Base-by-base conservation (phyloP, 2,329 filamentous ascomycete genomes). In the Aquanectria penicillioides region DNA sequence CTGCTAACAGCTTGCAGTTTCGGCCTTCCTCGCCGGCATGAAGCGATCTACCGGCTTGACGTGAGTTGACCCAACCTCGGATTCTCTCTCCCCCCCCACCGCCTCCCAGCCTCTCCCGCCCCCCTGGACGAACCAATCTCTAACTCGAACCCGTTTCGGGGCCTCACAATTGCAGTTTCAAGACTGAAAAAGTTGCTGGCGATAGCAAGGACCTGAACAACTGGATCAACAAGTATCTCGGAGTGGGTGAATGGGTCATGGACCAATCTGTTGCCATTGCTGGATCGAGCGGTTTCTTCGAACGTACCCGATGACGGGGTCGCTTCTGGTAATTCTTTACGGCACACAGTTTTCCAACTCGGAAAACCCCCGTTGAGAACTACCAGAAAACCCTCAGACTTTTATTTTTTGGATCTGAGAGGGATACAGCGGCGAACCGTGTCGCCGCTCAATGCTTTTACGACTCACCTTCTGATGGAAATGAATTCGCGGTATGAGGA, bases 221-320 rank as follows among this genome's bases (percentile, higher is more conserved):
- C 72, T 98, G 94, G 93, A 87, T 98, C 67, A 90, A 94, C 73
- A 94, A 90, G 75, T 98, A 98, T 77, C 88, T 98, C 37, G 93
- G 93, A 63, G 89, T 97, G 15, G 95, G 95, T 69, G 95, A 99
- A 81, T 97, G 93, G 87, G 91, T 97, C 65, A 97, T 99, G 93
- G 95, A 99, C 77, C 91, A 96, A 81, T 96, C 93, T 25, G 93
- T 98, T 26, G 94, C 94, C 34, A 86, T 98, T 56, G 92, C 97
- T 74, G 91, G 93, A 36, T 89, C 91, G 44, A 96, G 92, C 74
- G 86, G 89, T 59, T 99, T 89, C 79, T 99, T 99, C 75, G 94
- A 97, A 81, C 87, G 95, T 73, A 94, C 87, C 77, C 87, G 94
- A 81, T 96, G 81, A 70, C 50, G n/a, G n/a, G n/a, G n/a, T n/a